Base-by-base conservation (phyloP, 2,329 filamentous ascomycete species). In the Talaromyces sp. region DNA sequence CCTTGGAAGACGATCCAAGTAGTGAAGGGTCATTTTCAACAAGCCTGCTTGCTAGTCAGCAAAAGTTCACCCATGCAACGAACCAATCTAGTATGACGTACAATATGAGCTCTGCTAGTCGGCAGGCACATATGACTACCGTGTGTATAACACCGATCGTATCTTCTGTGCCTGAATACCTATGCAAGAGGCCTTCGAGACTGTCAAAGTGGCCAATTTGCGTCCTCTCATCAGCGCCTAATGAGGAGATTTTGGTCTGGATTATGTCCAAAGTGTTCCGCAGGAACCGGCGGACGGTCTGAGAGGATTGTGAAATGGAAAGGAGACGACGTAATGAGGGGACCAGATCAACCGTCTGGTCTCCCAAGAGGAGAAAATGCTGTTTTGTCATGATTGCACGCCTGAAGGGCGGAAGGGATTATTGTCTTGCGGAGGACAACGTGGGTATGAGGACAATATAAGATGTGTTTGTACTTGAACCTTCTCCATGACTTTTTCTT, bases 301-400 rank as follows among this genome's bases (percentile, higher is more conserved):
- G 34, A 19, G 40, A 58, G 43, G 43, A 47, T 47, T 47, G 43
- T 47, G 43, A 47, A 15, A 47, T 47, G 19, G 43, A 47, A 47
- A 47, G 19, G 7, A 47, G 43, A 25, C 43, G 43, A 47, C 25
- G 43, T 47, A 47, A 47, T 13, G 43, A 47, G 8, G 61, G 61
- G 34, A 64, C 49, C 51, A 58, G 56, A 19, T 64, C 61, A 40
- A 64, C 51, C 22, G 61, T 64, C 53, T 64, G 61, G 36, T 64
- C 61, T 47, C 61, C 61, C 19, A 40, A 64, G 11, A 64, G 51
- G 43, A 47, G 19, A 25, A 47, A 47, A 13, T 47, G 43, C 15
- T 47, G 43, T 1, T 10, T 47, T 22, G 43, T 5, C 43, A 47
- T 47, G n/a, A 5, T 15, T 47, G 43, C 25, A 25, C 19, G 19